A percentile compares a stretch with the other conserved stretches of the same genome.
phyloP scores from a whole-genome alignment of 2,329 filamentous ascomycete genomes.

The Thielaviopsis euricoi region DNA sequence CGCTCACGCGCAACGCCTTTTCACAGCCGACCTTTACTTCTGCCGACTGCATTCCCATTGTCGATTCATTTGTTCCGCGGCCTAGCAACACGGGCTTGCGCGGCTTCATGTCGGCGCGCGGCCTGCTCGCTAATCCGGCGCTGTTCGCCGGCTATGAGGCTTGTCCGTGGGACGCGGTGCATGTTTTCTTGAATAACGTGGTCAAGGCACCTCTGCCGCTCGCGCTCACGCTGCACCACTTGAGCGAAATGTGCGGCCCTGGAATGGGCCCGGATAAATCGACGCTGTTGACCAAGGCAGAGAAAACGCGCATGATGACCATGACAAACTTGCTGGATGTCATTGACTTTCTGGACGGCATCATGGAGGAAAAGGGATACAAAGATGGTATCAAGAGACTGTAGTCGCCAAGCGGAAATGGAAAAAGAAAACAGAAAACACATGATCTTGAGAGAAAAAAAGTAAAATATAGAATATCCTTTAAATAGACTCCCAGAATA shows the following conservation, averaged over 20 bases:
- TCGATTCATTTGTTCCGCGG: slow-evolving; percentile 15
- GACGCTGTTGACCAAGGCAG: slow-evolving; percentile 36
- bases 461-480: not conserved
- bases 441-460: not conserved
- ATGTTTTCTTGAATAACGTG: slow-evolving; percentile 43
- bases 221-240: slow-evolving; percentile 47
- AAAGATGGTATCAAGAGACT: not conserved
- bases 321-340: slow-evolving; percentile 39
- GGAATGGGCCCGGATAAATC: slow-evolving; percentile 37
- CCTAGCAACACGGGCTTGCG: slow-evolving; percentile 33
- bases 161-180: slow-evolving; percentile 47
- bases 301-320: slow-evolving; percentile 33
- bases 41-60: slow-evolving; percentile 14
- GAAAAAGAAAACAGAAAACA: not conserved
- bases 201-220: slow-evolving; percentile 42
- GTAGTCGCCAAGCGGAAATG: not conserved
- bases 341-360: slow-evolving; percentile 42
- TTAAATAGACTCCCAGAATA: not conserved
- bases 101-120: slow-evolving; percentile 55
- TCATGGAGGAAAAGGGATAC: slow-evolving; percentile 20
- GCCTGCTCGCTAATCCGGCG: slow-evolving; percentile 50
- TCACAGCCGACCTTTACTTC: slow-evolving; percentile 13
- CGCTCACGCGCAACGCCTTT: slow-evolving; percentile 17
- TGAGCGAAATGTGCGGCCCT: slow-evolving; percentile 48
- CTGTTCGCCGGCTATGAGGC: slow-evolving; percentile 40